Base-by-base conservation (phyloP, 768 basidiomycete genomes). In the Boletellus emodensis region DNA sequence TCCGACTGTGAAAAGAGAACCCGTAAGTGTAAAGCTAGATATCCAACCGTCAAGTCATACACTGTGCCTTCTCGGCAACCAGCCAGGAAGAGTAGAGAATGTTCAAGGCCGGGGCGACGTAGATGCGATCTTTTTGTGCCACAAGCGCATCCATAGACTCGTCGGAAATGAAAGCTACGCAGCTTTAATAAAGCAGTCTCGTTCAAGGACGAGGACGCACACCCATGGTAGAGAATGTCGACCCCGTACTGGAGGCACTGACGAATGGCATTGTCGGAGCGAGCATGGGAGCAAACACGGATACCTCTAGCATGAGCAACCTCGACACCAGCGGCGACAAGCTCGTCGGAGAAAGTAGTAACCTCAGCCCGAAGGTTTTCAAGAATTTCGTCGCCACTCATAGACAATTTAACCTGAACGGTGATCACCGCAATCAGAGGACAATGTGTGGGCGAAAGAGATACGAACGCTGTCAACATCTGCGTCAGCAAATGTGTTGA, bases 351-450 rank as follows among this genome's bases (percentile, higher is more conserved):
- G 48, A 72, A 71, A 9, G 71, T 72, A 10, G 53, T 70, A 36
- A 62, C 61, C 47, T 71, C 70, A 5, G 71, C 68, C 1, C 69
- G 66, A 37, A 71, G 62, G 17, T 57, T 34, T 24, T 69, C 66
- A 0, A 66, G 67, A 26, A 69, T 67, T 43, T 71, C 69, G 11
- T 72, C 71, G 0, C 71, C 71, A 11, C 64, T 68, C 71, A 72
- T 72, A 3, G 59, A 66, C 13, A 72, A 46, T 40, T 72, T 72
- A 56, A 70, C 41, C 61, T 72, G 24, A 20, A 6, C n/a, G 11
- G 24, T 3, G 17, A 26, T 34, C 11, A 32, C 47, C 12, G 20
- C 8, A 24, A 20, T 57, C 22, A 45, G 39, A 47, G 4, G 28
- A 13, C 2, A 9, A 30, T 37, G n/a, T 5, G 3, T 1, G 24